phyloP scores from a whole-genome alignment of 805 yeast species.

The Teunomyces pallodes region DNA sequence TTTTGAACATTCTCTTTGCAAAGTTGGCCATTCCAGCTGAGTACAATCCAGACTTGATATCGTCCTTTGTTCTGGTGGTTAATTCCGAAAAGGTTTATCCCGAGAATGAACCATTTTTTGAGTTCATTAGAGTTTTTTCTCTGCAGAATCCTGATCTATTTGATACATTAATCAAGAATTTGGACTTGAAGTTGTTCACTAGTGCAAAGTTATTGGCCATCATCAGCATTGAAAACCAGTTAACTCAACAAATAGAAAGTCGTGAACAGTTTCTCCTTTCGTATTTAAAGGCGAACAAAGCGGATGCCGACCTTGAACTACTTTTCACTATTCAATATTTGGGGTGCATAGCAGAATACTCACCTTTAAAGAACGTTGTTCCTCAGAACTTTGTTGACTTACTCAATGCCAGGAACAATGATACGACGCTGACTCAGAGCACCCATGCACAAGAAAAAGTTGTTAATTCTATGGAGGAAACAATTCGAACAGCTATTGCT shows the following conservation, averaged over 20 bases:
- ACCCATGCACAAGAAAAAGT: conserved; percentile 5
- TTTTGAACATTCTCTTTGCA: neutral
- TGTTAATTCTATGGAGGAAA: conserved; percentile 3
- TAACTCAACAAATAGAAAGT: conserved; percentile 19
- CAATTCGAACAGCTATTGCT: conserved; percentile 8
- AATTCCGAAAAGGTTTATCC: neutral
- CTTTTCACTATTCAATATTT: conserved; percentile 43
- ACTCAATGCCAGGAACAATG: conserved; percentile 20
- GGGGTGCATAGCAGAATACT: conserved; percentile 45
- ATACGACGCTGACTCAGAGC: neutral
- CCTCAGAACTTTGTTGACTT: conserved; percentile 35
- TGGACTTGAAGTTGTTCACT: conserved; percentile 19
- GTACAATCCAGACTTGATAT: neutral
- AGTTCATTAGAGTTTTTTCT: conserved; percentile 6
- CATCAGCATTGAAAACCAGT: conserved; percentile 19
- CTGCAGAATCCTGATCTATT: conserved; percentile 8
- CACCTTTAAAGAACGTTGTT: conserved; percentile 14
- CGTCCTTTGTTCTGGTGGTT: neutral
- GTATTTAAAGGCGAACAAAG: conserved; percentile 30
- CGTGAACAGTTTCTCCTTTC: conserved; percentile 29
- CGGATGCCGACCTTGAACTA: conserved; percentile 16
- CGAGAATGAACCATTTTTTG: neutral
- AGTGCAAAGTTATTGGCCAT: conserved; percentile 32
- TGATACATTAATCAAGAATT: conserved; percentile 5
- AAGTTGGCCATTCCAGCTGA: neutral